These are phyloP conservation scores for Geotrichum restrictum DNA, from an alignment of 1,139 yeast genomes.

Conservation along the genomic window DNA sequence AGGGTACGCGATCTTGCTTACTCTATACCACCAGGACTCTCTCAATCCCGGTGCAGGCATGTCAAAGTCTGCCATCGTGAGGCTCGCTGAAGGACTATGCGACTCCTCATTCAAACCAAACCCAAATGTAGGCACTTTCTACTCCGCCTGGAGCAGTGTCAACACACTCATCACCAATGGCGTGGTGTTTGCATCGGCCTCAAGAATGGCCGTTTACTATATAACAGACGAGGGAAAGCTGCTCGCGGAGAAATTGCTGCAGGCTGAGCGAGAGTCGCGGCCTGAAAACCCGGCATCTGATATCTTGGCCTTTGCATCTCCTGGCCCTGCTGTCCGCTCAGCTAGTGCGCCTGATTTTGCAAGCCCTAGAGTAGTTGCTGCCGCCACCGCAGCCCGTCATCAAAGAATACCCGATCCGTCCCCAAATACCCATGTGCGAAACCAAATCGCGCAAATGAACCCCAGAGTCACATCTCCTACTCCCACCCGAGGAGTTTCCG, in stretches of 20 bases:
- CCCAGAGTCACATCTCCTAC: neutral
- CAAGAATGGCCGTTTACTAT: constrained; percentile 51
- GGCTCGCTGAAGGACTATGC: constrained; percentile 57
- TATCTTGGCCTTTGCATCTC: neutral
- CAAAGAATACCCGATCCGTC: constrained; percentile 6
- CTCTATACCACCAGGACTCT: constrained; percentile 53
- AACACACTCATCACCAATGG: constrained; percentile 62
- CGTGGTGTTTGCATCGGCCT: constrained; percentile 54
- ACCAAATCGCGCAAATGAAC: constrained; percentile 12
- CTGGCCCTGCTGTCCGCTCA: neutral
- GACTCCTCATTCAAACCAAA: constrained; percentile 63
- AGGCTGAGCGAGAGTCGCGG: constrained; percentile 40
- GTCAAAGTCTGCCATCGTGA: constrained; percentile 56
- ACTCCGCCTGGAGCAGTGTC: constrained; percentile 77
- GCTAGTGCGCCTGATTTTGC: neutral
- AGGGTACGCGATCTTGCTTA: constrained; percentile 76
- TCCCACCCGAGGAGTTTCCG: neutral
- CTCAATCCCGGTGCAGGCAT: constrained; percentile 46
- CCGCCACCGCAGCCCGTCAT: constrained; percentile 4
- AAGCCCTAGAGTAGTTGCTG: neutral
- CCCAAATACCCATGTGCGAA: constrained; percentile 17
- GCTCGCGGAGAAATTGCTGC: constrained; percentile 57
- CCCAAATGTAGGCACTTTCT: constrained; percentile 52
- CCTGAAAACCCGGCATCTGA: neutral
- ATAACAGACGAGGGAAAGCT: constrained; percentile 71